These are phyloP conservation scores for Neonothopanus nambi DNA, from an alignment of 1,284 basidiomycete species.

Conservation along the genomic window DNA sequence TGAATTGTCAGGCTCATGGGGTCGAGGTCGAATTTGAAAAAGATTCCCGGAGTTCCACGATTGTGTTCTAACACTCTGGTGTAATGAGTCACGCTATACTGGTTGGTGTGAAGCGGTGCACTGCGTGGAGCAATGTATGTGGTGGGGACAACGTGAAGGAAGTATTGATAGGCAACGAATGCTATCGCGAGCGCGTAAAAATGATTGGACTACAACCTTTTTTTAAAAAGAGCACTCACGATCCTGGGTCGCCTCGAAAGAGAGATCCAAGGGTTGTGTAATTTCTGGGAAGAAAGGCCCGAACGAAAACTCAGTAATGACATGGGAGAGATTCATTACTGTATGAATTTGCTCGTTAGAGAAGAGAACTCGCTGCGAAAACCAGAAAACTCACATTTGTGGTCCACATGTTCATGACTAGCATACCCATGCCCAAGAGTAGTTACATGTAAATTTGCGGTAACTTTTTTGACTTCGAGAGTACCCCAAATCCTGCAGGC, in stretches of 20 bases:
- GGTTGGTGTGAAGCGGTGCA: slow-evolving; percentile 75
- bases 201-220: slow-evolving; percentile 1
- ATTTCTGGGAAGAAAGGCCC: slow-evolving; percentile 97
- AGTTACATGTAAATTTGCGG: slow-evolving; percentile 90
- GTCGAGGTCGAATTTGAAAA: slow-evolving; percentile 97
- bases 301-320: slow-evolving; percentile 96
- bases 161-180: slow-evolving; percentile 97
- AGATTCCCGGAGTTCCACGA: slow-evolving; percentile 86
- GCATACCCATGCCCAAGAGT: slow-evolving; percentile 94
- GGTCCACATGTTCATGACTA: slow-evolving; percentile 85
- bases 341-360: neutral
- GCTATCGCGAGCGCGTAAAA: slow-evolving; percentile 43
- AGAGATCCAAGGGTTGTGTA: slow-evolving; percentile 90
- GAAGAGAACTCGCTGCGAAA: slow-evolving; percentile 1
- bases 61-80: slow-evolving; percentile 77
- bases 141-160: slow-evolving; percentile 92
- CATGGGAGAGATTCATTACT: slow-evolving; percentile 97
- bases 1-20: slow-evolving; percentile 84
- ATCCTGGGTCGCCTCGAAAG: slow-evolving; percentile 79
- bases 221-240: slow-evolving; percentile 62
- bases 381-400: slow-evolving; percentile 57
- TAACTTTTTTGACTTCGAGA: slow-evolving; percentile 87
- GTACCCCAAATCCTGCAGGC: slow-evolving; percentile 89
- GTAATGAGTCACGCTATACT: slow-evolving; percentile 97
- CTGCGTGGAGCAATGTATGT: slow-evolving; percentile 79